Base-by-base conservation (phyloP, 2,329 filamentous ascomycete species). In the Diaporthe destruens region DNA sequence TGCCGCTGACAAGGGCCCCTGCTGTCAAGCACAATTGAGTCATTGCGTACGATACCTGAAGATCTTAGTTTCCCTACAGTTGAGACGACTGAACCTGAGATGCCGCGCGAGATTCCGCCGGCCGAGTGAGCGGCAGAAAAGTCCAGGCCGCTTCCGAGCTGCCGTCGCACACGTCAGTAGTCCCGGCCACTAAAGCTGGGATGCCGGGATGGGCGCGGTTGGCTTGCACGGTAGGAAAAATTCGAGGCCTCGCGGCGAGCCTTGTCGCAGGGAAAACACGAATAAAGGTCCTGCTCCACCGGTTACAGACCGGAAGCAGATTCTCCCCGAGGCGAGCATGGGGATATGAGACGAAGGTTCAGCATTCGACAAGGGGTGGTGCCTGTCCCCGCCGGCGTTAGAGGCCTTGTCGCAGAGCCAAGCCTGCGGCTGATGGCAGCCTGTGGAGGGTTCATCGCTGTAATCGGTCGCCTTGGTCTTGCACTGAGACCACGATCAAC, bases 321-420 rank as follows among this genome's bases (percentile, higher is more conserved):
- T 61, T 55, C 61, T 71, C 69, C 72, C 71, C 76, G 76, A 72
- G 71, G 73, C 73, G 77, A 76, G 73, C 72, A 71, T 63, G 73
- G 63, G 57, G 59, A 77, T 67, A 76, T 78, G 76, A 77, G 77
- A 79, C 77, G 75, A 74, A 75, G 53, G 44, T n/a, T 67, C 66
- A 44, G 29, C 32, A n/a, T 72, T 69, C 56, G 75, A 56, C 61
- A 53, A 59, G 71, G 70, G 57, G 23, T 49, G 34, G 39, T 68
- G 61, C 59, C 55, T 71, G 68, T 71, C 69, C n/a, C 3, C 57
- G 25, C 39, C 14, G 20, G 53, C 66, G 42, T 56, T 53, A 69
- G 54, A 61, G 32, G 65, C 53, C 71, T 72, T 74, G 72, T 53
- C 69, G 65, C 53, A 53, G 47, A 74, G 73, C 71, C 73, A 70